Base-by-base conservation (phyloP, 83 land plant genomes). In the Thuja plicata region DNA sequence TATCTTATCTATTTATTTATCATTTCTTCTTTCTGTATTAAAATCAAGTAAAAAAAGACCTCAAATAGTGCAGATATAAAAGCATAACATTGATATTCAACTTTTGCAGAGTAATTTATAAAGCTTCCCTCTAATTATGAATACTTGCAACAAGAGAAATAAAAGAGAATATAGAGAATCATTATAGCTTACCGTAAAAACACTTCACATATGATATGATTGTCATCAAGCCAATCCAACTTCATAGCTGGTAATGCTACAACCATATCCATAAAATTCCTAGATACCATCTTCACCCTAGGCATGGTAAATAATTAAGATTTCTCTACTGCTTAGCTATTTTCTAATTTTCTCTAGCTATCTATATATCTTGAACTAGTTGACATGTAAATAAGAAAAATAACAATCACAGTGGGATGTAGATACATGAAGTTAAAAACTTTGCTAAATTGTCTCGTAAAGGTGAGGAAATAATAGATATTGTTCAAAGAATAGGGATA, bases 221-320 rank as follows among this genome's bases (percentile, higher is more conserved):
- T 94, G 13, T 94, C 94, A 87, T 95, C 96, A 60, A 97, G 96
- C 87, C 70, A 89, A 87, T 97, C 99, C 83, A 96, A 92, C 91
- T 95, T 96, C 73, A 89, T 87, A 76, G 96, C 94, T 3, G 99
- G 97, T 91, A 97, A 79, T 0, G 96, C 94, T 9, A 97, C 98
- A 90, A n/a, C n/a, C n/a, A n/a, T n/a, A n/a, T n/a, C n/a, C n/a
- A n/a, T n/a, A n/a, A n/a, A n/a, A n/a, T n/a, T n/a, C n/a, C n/a
- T n/a, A n/a, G n/a, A n/a, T n/a, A n/a, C n/a, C n/a, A 96, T 93
- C 78, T 90, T 91, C 87, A 97, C 98, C 89, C 90, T 90, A 70
- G 97, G 98, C 98, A 97, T 97, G 52, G 85, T 93, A 34, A 38
- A 86, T 81, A 13, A 37, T 38, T 38, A 12, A 16, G 81, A 38